Base-by-base conservation (phyloP, 169 alveolate genomes). In the Cryptosporidium sp. region DNA sequence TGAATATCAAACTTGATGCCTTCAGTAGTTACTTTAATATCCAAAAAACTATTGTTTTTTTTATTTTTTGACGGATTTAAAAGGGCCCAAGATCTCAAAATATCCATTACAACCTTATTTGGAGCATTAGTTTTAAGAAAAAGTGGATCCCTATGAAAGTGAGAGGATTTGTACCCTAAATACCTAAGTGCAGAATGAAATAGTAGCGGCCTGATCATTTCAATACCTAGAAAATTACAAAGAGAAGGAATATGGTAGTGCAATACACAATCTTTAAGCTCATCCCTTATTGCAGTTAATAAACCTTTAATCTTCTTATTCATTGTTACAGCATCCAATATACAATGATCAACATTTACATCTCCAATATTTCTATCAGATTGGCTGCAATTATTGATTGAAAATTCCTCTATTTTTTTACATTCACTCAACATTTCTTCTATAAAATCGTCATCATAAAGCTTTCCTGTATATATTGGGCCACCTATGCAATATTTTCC, bases 41-140 rank as follows among this genome's bases (percentile, higher is more conserved):
- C 80, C 26, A 84, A 62, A 21, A 86, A 80, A 31, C 35, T 29
- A 16, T 7, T 21, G 18, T 65, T 41, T 45, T 65, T 37, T 23
- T 48, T 65, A 21, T 65, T 80, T 65, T 80, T 80, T 21, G 89
- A 65, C 1, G 86, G 92, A 55, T 70, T 26, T 51, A 55, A n/a
- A 43, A 43, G 14, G 9, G 94, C 95, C 92, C 96, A 95, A 26
- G 91, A 69, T 65, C 96, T 91, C 31, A 96, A 71, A n/a, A 96
- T 94, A 80, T 96, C 98, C 97, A 95, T 94, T 84, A 96, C 95
- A 33, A 95, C 95, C 37, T 93, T 67, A 71, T 93, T 84, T 41
- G 97, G 97, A 10, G 97, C 97, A 80, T 96, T 92, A 18, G 98
- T 96, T 91, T 96, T 96, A 55, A 96, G 92, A 55, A 96, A 94